Evolutionary conservation across 2,329 filamentous ascomycete species (phyloP), one percentile per base, ranked within the genome.

Genomic region (Pseudogymnoascus sp.): DNA sequence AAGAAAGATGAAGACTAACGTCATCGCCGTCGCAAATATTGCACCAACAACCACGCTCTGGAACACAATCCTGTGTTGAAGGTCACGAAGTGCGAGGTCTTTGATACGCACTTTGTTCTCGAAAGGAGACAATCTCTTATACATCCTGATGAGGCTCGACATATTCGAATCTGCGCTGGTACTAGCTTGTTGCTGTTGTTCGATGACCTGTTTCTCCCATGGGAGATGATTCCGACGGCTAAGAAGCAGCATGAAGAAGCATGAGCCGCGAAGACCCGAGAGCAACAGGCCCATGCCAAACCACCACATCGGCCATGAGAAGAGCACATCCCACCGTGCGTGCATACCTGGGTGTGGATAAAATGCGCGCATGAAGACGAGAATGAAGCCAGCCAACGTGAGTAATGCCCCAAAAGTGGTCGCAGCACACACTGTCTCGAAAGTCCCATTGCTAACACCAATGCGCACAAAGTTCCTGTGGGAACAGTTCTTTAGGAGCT

Each of bases 401-500:
- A 77, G 72, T n/a, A 71, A 70, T 34, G 79, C 76, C 5, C 79
- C 79, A 6, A 80, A 69, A 1, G 73, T 68, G 1, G 78, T 80
- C 1, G 78, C 78, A 31, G 79, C 75, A 71, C 79, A 81, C 9
- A 80, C 67, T 1, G 79, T 80, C 70, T 80, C 79, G 61, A 79
- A 77, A 2, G 79, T 80, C 38, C 79, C 79, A 68, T 80, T 83
- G 68, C 77, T 80, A 36, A 83, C 78, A 64, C 81, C 82, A 5
- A 85, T 75, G 40, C 81, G 79, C 53, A 83, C 74, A 66, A 85
- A 80, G 69, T 79, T 77, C 62, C 79, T 75, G 68, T 80, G 75
- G 18, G 79, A 81, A 73, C 79, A 80, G 69, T 77, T 79, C 64
- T 75, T 76, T 16, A 81, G 74, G 31, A 81, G 75, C 34, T 75